These are phyloP conservation scores for Aureobasidium sp. DNA, from an alignment of 2,329 filamentous ascomycete genomes.

Conservation along the genomic window DNA sequence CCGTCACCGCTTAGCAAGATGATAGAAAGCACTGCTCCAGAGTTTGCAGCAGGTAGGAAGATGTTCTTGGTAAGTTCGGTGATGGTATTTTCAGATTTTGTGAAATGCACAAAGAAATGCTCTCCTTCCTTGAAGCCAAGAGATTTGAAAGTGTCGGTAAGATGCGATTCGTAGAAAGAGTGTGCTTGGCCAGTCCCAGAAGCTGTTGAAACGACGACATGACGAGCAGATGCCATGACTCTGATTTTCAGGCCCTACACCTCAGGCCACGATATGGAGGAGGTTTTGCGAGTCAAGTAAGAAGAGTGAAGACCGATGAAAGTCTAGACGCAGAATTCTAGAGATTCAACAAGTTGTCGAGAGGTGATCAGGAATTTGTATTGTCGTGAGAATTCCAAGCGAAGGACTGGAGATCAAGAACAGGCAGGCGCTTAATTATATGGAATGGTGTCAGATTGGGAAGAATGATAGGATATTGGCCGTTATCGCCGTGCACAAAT, in stretches of 20 bases:
- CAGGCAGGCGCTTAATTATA: neutral
- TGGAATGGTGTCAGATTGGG: constrained; percentile 3
- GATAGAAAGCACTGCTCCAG: constrained; percentile 50
- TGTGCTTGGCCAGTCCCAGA: constrained; percentile 38
- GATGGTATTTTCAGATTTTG: constrained; percentile 57
- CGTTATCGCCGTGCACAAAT: constrained; percentile 2
- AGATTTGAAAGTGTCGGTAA: constrained; percentile 37
- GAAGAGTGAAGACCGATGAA: neutral
- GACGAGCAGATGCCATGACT: constrained; percentile 18
- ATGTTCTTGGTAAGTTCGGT: constrained; percentile 50
- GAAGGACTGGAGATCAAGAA: neutral
- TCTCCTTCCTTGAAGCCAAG: constrained; percentile 31
- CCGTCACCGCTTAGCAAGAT: constrained; percentile 84
- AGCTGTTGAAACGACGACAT: constrained; percentile 39
- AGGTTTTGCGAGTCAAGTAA: neutral
- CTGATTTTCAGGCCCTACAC: neutral
- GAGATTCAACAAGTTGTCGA: too few relatives aligned
- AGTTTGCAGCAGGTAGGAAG: constrained; percentile 44
- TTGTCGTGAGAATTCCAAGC: neutral
- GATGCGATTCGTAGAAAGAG: constrained; percentile 31
- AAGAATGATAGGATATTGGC: neutral
- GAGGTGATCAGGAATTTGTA: neutral
- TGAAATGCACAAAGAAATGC: constrained; percentile 52
- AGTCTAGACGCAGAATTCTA: neutral
- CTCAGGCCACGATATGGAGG: neutral